A percentile compares a stretch with the other conserved stretches of the same genome.
Conservation (phyloP, 2,329 filamentous ascomycete species). For the Sporothrix euskadiensis region DNA sequence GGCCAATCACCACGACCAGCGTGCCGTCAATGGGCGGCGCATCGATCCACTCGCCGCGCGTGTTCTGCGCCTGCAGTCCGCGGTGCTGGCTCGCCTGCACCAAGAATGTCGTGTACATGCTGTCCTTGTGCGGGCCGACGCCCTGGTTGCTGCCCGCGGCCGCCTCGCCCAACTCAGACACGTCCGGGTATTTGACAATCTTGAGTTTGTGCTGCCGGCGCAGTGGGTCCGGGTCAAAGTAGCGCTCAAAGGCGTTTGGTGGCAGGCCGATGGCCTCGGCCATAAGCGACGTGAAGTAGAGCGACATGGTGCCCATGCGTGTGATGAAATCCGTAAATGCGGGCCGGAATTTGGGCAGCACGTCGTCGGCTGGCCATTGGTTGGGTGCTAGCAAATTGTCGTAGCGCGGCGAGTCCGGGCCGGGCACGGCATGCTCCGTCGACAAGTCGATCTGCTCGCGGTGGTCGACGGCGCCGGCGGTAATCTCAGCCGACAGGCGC, state of each 20-base stretch:
- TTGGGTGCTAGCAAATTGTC: conserved; percentile 74
- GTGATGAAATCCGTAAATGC: conserved; percentile 74
- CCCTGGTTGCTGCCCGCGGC: conserved; percentile 44
- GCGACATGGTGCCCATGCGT: conserved; percentile 71
- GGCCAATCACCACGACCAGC: conserved; percentile 83
- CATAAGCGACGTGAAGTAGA: conserved; percentile 75
- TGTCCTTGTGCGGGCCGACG: conserved; percentile 81
- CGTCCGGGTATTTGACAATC: conserved; percentile 82
- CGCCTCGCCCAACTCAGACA: conserved; percentile 55
- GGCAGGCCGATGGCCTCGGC: conserved; percentile 80
- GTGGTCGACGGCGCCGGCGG: conserved; percentile 73
- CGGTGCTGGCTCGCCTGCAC: conserved; percentile 75
- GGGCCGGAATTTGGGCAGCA: conserved; percentile 66
- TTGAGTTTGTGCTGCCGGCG: conserved; percentile 81
- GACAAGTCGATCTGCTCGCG: conserved; percentile 86
- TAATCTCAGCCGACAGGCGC: conserved; percentile 66
- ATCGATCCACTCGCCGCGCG: conserved; percentile 76
- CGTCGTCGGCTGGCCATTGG: conserved; percentile 70
- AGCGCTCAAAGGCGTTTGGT: conserved; percentile 68
- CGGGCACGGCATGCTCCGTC: conserved; percentile 70
- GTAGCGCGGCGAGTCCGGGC: conserved; percentile 64
- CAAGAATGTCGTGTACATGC: conserved; percentile 79
- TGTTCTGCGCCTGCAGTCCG: conserved; percentile 82
- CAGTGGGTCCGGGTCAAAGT: conserved; percentile 64
- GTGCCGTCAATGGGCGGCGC: conserved; percentile 74